phyloP scores from a whole-genome alignment of 164 flowering plant species.

The Tetrastigma voinierianum region DNA sequence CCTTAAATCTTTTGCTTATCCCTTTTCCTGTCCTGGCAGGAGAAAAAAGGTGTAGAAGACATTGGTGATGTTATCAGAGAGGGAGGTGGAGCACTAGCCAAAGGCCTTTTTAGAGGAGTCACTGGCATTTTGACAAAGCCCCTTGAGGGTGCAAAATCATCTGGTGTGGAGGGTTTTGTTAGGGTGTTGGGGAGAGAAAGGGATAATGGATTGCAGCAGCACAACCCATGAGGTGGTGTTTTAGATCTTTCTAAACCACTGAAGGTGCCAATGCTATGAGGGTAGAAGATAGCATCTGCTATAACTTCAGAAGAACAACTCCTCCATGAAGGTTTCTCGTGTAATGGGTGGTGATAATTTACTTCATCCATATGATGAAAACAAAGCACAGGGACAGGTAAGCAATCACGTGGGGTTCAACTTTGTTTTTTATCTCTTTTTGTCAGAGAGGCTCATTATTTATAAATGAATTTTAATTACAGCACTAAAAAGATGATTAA shows the following conservation, averaged over 20 bases:
- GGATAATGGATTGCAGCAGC: constrained; percentile 96
- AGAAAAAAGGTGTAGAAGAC: constrained; percentile 93
- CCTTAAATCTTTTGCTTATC: too few relatives aligned
- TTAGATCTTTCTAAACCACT: constrained; percentile 93
- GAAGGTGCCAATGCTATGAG: constrained; percentile 99
- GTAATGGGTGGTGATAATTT: constrained; percentile 94
- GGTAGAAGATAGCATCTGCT: constrained; percentile 91
- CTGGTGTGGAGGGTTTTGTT: constrained; percentile 99
- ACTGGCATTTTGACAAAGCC: constrained; percentile 98
- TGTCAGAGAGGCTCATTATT: neutral
- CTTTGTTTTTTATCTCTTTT: neutral
- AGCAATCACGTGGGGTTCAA: too few relatives aligned
- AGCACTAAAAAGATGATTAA: too few relatives aligned
- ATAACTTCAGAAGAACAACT: constrained; percentile 97
- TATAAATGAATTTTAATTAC: too few relatives aligned
- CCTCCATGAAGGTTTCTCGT: constrained; percentile 84
- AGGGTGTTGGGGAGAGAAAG: constrained; percentile 99
- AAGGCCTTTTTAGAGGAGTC: constrained; percentile 92
- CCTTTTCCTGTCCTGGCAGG: too few relatives aligned
- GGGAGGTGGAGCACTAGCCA: constrained; percentile 98
- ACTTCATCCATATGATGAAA: constrained; percentile 84
- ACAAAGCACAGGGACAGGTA: constrained; percentile 98
- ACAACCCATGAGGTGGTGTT: constrained; percentile 98
- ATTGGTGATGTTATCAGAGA: constrained; percentile 91
- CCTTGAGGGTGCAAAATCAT: constrained; percentile 96